Evolutionary conservation across 345 rosid genomes (phyloP).

Genomic region (Psidium guajava): DNA sequence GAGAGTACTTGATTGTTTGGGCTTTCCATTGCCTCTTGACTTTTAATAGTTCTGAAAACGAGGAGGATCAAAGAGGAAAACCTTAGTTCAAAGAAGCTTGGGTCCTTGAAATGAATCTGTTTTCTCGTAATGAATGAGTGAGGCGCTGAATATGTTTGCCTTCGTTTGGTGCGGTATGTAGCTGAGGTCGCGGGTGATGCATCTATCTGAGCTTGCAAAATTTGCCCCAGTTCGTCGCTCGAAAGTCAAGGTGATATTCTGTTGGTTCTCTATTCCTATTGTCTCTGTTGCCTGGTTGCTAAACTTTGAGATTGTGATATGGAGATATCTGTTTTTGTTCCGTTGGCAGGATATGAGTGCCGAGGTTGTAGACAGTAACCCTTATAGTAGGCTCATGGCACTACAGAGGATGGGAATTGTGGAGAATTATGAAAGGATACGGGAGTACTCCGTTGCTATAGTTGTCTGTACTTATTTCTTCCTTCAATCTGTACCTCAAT

Average conservation of each 20-base stretch:
- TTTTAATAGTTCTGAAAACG: not conserved
- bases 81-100: not conserved
- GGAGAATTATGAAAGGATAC: conserved; percentile 74
- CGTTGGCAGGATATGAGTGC: conserved; percentile 82
- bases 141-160: not conserved
- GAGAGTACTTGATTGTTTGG: not conserved
- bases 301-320: not conserved
- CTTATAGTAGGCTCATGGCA: conserved; percentile 98
- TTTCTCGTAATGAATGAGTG: not conserved
- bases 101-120: not conserved
- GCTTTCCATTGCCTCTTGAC: not conserved
- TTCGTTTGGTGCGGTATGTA: conserved; percentile 7
- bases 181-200: conserved; percentile 52
- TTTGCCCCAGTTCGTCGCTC: conserved; percentile 47
- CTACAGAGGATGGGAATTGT: conserved; percentile 99
- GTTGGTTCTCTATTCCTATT: not conserved
- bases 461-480: conserved; percentile 64
- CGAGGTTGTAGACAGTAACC: conserved; percentile 94
- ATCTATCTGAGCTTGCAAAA: conserved; percentile 39
- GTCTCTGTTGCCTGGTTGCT: not conserved
- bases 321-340: not conserved
- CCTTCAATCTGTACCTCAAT: not conserved
- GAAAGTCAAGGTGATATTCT: conserved; percentile 38
- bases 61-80: not conserved
- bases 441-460: conserved; percentile 87